phyloP scores from a whole-genome alignment of 2,329 filamentous ascomycete genomes.

The Nakataea oryzae region DNA sequence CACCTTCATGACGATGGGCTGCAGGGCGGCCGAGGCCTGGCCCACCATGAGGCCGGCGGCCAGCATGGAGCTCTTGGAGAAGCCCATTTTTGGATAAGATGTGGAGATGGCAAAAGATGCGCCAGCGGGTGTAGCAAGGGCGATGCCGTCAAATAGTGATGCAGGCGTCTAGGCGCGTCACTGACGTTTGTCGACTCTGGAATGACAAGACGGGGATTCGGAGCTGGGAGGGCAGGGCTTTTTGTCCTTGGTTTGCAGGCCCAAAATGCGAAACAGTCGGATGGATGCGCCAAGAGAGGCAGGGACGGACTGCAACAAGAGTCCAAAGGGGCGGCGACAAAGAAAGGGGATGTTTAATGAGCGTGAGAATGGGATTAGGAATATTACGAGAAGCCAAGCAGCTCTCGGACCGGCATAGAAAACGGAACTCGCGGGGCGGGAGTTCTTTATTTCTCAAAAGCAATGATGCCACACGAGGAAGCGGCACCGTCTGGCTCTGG shows the following conservation, averaged over 20 bases:
- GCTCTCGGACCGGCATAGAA: neutral
- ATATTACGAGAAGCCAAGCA: neutral
- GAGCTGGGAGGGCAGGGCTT: neutral
- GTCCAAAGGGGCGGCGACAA: neutral
- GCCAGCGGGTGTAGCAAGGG: neutral
- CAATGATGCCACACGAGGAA: neutral
- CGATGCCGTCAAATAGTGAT: neutral
- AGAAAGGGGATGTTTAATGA: neutral
- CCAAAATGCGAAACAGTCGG: neutral
- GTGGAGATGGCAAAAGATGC: neutral
- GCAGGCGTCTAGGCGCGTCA: neutral
- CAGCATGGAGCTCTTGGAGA: conserved; percentile 19
- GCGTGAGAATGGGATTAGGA: neutral
- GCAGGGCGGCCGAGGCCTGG: conserved; percentile 30
- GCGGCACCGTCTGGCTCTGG: neutral
- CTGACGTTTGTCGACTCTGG: neutral
- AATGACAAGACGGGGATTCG: neutral
- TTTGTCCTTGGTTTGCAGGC: neutral
- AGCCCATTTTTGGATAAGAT: conserved; percentile 11
- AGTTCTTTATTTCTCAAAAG: neutral
- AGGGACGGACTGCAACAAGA: neutral
- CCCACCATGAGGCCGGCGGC: conserved; percentile 22
- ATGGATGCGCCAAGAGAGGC: neutral
- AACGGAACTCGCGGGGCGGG: neutral
- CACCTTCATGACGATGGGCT: conserved; percentile 62